Base-by-base conservation (phyloP, 208 protist species). In the Trypanosoma platydactyli region DNA sequence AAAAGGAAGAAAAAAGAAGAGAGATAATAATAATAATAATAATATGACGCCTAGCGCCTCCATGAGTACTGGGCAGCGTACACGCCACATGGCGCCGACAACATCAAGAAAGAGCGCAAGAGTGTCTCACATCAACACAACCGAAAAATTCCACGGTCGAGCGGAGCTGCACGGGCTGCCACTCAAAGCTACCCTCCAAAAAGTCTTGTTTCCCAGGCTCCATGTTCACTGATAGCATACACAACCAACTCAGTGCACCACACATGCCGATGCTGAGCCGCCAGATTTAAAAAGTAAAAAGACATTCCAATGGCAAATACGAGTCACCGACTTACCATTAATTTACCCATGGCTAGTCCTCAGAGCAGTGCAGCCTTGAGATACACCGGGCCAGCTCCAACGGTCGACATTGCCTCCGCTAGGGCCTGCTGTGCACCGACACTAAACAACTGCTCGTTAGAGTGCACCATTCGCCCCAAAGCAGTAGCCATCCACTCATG, bases 351-450 rank as follows among this genome's bases (percentile, higher is more conserved):
- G 35, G 41, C 27, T 45, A 27, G 0, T n/a, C 16, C 1, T 40
- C 64, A 85, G 51, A 86, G 46, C 20, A 91, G 56, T 3, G 85
- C 73, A 4, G 77, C 76, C 44, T 80, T 66, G 44, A 94, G 75
- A 60, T 83, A 94, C 59, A 80, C 79, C 0, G 79, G 46, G 4
- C 79, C 85, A 3, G 86, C 83, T 0, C 85, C 85, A 12, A 79
- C 68, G 13, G 40, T 54, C 15, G 73, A 59, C 80, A 89, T 84
- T 5, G 68, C 56, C 64, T 81, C 68, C 9, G 81, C 84, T 3
- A 91, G 45, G 18, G 29, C 29, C 25, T 79, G 83, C 30, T 77
- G 62, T 22, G 80, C 52, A 0, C 69, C 45, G 1, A 53, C 35
- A 9, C 71, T 64, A 56, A 90, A 67, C 0, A 33, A 63, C 0